A percentile compares a stretch with the other conserved stretches of the same genome.
phyloP scores from a whole-genome alignment of 495 filamentous ascomycete genomes.

The Mycothermus thermophilus region DNA sequence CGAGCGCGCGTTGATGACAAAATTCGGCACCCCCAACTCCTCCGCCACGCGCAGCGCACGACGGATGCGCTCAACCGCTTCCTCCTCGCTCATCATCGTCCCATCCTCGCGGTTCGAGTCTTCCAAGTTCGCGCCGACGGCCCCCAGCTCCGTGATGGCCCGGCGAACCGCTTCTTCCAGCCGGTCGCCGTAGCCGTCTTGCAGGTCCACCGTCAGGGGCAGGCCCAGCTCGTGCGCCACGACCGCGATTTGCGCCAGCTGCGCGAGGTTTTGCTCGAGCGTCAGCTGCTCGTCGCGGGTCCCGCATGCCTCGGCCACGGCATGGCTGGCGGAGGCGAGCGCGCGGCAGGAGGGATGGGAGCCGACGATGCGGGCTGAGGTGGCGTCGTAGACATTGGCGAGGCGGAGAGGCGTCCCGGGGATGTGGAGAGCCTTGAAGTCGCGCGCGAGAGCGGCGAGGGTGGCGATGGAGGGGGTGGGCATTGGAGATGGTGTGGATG shows the following conservation, averaged over 20 bases:
- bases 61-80: conserved; percentile 27
- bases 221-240: conserved; percentile 16
- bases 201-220: conserved; percentile 38
- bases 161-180: conserved; percentile 25
- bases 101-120: conserved; percentile 26
- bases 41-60: conserved; percentile 17
- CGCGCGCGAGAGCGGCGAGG: conserved; percentile 9
- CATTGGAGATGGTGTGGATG: neutral
- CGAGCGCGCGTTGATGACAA: conserved; percentile 37
- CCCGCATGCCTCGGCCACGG: conserved; percentile 31
- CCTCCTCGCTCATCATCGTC: conserved; percentile 18
- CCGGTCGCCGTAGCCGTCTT: conserved; percentile 37
- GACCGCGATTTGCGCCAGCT: conserved; percentile 16
- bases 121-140: conserved; percentile 39
- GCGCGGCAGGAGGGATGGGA: conserved; percentile 29
- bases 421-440: conserved; percentile 33
- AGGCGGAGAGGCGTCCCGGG: conserved; percentile 36
- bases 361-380: conserved; percentile 30
- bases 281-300: conserved; percentile 31
- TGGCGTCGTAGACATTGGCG: conserved; percentile 38
- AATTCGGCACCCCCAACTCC: conserved; percentile 31
- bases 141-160: conserved; percentile 28
- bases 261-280: conserved; percentile 21
- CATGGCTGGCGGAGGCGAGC: conserved; percentile 40
- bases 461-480: conserved; percentile 4